These are phyloP conservation scores for Amanita inopinata DNA, from an alignment of 768 basidiomycete genomes.

Conservation along the genomic window DNA sequence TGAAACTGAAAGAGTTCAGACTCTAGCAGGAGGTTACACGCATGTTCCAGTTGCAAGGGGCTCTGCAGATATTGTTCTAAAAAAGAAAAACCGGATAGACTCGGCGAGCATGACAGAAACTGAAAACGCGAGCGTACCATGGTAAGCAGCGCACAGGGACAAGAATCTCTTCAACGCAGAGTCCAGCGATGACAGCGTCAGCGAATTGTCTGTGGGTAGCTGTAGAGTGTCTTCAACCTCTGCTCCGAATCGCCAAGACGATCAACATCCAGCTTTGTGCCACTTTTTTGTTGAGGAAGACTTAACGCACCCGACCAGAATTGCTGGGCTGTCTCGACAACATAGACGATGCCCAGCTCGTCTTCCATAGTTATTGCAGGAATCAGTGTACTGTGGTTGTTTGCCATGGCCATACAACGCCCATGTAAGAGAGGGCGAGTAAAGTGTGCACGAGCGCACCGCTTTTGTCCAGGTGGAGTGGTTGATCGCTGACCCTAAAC, in stretches of 20 bases:
- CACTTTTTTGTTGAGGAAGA: constrained; percentile 1
- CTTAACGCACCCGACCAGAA: constrained; percentile 75
- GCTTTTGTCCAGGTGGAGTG: constrained; percentile 9
- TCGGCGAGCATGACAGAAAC: constrained; percentile 13
- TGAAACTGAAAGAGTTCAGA: constrained; percentile 88
- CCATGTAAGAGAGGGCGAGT: constrained; percentile 13
- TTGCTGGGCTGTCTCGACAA: constrained; percentile 75
- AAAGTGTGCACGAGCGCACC: not conserved
- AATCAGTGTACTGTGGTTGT: constrained; percentile 17
- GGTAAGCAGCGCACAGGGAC: constrained; percentile 74
- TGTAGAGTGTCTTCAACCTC: constrained; percentile 82
- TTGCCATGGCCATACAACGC: constrained; percentile 19
- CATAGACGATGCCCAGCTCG: constrained; percentile 71
- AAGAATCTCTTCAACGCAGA: constrained; percentile 68
- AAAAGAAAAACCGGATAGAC: constrained; percentile 9
- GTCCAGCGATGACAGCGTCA: constrained; percentile 70
- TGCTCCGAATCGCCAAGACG: constrained; percentile 20
- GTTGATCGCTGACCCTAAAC: constrained; percentile 8
- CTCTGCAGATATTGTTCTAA: constrained; percentile 78
- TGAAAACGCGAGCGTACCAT: too few relatives aligned
- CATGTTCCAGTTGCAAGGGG: constrained; percentile 77
- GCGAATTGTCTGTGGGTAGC: constrained; percentile 49
- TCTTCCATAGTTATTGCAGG: constrained; percentile 43
- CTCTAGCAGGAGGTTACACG: constrained; percentile 63
- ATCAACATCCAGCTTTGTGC: not conserved